phyloP scores from a whole-genome alignment of 176 grass and related monocot species.

The Lolium perenne region DNA sequence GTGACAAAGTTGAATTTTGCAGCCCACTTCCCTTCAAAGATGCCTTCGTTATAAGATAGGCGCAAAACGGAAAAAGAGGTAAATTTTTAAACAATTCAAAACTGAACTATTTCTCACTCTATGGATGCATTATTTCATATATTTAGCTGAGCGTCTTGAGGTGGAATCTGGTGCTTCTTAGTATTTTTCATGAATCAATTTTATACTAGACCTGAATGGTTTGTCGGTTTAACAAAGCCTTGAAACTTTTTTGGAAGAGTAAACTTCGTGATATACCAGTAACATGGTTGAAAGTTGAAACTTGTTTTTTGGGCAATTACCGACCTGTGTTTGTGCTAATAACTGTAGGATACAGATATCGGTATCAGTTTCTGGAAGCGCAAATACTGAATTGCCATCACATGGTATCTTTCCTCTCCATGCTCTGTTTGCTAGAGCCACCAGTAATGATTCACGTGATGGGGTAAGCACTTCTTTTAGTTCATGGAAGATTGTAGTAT shows the following conservation, averaged over 20 bases:
- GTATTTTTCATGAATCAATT: background rate
- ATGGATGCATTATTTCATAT: background rate
- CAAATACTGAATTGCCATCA: slow-evolving; percentile 58
- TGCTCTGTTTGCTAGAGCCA: slow-evolving; percentile 66
- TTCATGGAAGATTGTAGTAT: background rate
- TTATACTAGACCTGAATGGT: background rate
- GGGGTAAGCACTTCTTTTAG: slow-evolving; percentile 52
- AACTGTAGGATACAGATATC: slow-evolving; percentile 74
- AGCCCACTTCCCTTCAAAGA: slow-evolving; percentile 88
- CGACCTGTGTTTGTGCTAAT: slow-evolving; percentile 32
- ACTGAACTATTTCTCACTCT: background rate
- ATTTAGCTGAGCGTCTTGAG: slow-evolving; percentile 25
- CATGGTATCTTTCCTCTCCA: slow-evolving; percentile 71
- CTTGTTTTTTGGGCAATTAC: slow-evolving; percentile 1
- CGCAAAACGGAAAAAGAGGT: slow-evolving; percentile 79
- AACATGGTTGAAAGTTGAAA: background rate
- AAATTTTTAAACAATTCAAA: slow-evolving; percentile 30
- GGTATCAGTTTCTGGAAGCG: slow-evolving; percentile 56
- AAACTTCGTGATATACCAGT: slow-evolving; percentile 3
- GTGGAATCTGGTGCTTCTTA: background rate
- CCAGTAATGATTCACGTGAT: slow-evolving; percentile 39
- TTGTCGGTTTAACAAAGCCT: background rate
- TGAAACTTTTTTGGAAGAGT: background rate
- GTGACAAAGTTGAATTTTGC: slow-evolving; percentile 40
- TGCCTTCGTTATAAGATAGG: slow-evolving; percentile 74